Percentiles rank a stretch among this genome's conserved stretches.
Evolutionary conservation across 75 land plant genomes (phyloP).

Genomic region (Azolla pinnata): DNA sequence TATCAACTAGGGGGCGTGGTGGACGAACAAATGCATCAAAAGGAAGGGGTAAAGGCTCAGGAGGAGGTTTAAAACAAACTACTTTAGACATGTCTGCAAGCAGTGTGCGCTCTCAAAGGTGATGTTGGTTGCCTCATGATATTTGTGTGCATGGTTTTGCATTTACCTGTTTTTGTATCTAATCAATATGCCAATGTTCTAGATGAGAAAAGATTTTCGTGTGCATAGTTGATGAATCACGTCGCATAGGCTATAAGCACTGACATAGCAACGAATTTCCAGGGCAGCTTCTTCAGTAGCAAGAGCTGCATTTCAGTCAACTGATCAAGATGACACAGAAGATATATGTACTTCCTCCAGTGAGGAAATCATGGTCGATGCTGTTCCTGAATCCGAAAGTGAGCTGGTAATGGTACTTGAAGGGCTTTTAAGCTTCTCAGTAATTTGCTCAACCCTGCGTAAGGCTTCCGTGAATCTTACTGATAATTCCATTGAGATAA

Average conservation of each 20-base stretch:
- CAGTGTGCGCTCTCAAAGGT: slow-evolving; percentile 56
- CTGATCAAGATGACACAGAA: slow-evolving; percentile 46
- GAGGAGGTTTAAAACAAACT: slow-evolving; percentile 56
- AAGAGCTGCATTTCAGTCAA: slow-evolving; percentile 28
- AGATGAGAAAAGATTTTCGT: too few relatives aligned
- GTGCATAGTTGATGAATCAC: too few relatives aligned
- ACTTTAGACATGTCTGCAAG: slow-evolving; percentile 54
- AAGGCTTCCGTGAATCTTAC: not conserved
- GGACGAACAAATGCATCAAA: slow-evolving; percentile 51
- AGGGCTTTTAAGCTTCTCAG: not conserved
- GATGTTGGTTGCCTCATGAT: slow-evolving; percentile 1
- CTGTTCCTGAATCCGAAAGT: slow-evolving; percentile 45
- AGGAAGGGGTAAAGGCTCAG: slow-evolving; percentile 39
- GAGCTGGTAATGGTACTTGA: slow-evolving; percentile 40
- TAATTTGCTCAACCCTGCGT: not conserved
- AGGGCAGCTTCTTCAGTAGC: slow-evolving; percentile 61
- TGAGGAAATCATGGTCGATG: slow-evolving; percentile 41
- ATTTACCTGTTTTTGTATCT: not conserved
- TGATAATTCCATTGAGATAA: slow-evolving; percentile 30
- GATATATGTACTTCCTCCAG: slow-evolving; percentile 43
- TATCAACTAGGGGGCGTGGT: slow-evolving; percentile 27
- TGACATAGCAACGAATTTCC: too few relatives aligned
- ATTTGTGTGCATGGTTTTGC: not conserved
- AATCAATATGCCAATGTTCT: not conserved
- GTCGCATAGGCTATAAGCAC: too few relatives aligned